These are phyloP conservation scores for Leptoxyphium fumago DNA, from an alignment of 2,329 filamentous ascomycete genomes.

Conservation along the genomic window DNA sequence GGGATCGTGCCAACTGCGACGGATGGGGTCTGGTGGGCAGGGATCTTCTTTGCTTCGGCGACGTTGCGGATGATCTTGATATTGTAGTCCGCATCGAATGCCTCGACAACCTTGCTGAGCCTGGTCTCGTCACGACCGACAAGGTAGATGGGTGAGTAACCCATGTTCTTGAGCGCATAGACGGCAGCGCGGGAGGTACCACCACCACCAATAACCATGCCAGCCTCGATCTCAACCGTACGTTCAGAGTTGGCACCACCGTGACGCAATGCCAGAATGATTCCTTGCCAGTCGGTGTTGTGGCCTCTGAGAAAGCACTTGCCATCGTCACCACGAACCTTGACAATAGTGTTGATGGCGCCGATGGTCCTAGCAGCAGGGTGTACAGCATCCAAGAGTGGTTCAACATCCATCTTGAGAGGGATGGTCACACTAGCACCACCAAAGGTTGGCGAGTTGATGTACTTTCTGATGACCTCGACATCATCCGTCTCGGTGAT, in stretches of 20 bases:
- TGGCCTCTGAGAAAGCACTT: conserved; percentile 50
- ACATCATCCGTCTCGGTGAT: conserved; percentile 58
- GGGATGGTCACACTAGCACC: conserved; percentile 94
- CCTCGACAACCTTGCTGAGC: conserved; percentile 49
- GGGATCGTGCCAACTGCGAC: conserved; percentile 86
- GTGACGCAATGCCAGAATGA: conserved; percentile 62
- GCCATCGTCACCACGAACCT: conserved; percentile 27
- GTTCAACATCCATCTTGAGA: conserved; percentile 77
- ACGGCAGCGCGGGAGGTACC: conserved; percentile 86
- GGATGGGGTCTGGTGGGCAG: conserved; percentile 36
- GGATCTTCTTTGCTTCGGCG: conserved; percentile 35
- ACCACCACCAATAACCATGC: conserved; percentile 76
- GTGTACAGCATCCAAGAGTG: conserved; percentile 64
- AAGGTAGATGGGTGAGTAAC: conserved; percentile 74
- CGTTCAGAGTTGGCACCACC: conserved; percentile 40
- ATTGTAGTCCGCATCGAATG: conserved; percentile 61
- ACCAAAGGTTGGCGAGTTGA: conserved; percentile 63
- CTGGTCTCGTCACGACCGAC: conserved; percentile 62
- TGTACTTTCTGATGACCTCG: conserved; percentile 46
- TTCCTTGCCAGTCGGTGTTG: conserved; percentile 94
- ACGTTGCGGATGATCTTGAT: conserved; percentile 47
- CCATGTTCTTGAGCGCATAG: conserved; percentile 71
- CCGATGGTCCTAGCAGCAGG: conserved; percentile 70
- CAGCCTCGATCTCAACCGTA: conserved; percentile 31
- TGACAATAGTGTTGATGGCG: conserved; percentile 86